phyloP scores from a whole-genome alignment of 768 basidiomycete genomes.

The Favolaschia claudopus region DNA sequence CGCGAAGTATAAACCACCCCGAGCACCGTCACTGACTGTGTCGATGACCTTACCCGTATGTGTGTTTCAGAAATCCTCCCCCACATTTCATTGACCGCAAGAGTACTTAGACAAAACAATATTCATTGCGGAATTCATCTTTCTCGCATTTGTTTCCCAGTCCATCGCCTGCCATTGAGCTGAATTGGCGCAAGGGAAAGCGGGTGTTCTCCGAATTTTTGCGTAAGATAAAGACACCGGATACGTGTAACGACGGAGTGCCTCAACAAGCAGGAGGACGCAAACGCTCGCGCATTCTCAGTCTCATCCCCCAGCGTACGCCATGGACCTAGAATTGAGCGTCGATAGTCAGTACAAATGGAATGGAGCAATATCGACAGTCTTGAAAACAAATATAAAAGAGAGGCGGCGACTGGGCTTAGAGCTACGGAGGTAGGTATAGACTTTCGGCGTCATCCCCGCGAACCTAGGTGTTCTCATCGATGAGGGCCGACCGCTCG shows the following conservation, averaged over 20 bases:
- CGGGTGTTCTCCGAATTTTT: constrained; percentile 3
- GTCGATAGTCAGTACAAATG: too few relatives aligned
- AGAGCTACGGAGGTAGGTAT: too few relatives aligned
- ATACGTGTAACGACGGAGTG: neutral
- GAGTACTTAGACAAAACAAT: neutral
- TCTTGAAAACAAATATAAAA: too few relatives aligned
- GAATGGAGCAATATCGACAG: too few relatives aligned
- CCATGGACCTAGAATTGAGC: too few relatives aligned
- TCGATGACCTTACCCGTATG: constrained; percentile 1
- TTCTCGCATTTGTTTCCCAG: neutral
- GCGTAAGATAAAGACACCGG: neutral
- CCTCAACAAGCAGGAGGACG: too few relatives aligned
- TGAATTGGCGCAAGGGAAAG: neutral
- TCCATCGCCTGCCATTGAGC: neutral
- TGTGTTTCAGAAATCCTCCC: neutral
- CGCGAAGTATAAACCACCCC: constrained; percentile 12
- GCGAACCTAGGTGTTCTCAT: too few relatives aligned
- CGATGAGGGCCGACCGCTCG: too few relatives aligned
- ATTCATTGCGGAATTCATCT: neutral
- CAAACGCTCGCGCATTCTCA: neutral
- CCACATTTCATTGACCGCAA: neutral
- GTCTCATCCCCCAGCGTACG: too few relatives aligned
- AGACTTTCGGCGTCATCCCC: too few relatives aligned
- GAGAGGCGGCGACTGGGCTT: too few relatives aligned
- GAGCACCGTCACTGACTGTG: constrained; percentile 5